Evolutionary conservation across 2,329 filamentous ascomycete species (phyloP), one percentile per base, ranked within the genome.

Genomic region (Xylaria sp.): DNA sequence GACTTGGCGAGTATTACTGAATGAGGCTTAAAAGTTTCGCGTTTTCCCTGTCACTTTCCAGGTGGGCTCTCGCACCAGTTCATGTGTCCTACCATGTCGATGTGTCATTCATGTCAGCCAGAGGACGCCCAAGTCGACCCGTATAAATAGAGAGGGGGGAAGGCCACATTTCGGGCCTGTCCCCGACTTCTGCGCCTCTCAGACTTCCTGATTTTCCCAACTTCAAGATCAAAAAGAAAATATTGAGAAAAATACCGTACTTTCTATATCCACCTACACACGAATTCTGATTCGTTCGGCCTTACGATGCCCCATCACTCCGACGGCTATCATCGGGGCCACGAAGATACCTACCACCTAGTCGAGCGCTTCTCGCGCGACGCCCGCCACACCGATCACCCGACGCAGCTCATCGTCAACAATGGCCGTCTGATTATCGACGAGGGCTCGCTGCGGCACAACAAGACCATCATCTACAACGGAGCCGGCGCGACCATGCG

Each of bases 391-490:
- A 56, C 54, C 44, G 42, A 53, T 17, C 54, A 62, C 2, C 56
- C 64, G 4, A 63, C 61, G 2, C 56, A 52, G 8, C 65, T 59
- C 50, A 66, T 69, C 18, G 57, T 69, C 45, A 69, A 70, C 53
- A 59, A 67, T 7, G 67, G 67, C 3, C 55, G 51, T 6, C 58
- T 69, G 19, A 20, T 61, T 13, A 29, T 69, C 24, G 54, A 67
- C 42, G 59, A 65, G 24, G 55, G 52, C 20, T 39, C 59, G 13
- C 48, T 66, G 2, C 51, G 43, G 38, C 45, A 61, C 29, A 58
- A 46, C 48, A 63, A 64, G 38, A 61, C 66, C 6, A 29, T 69
- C 52, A 66, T 69, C 45, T 66, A 66, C 54, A 70, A 70, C 46
- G 45, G 63, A 1, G 62, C 59, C 1, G 62, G 60, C 1, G 63